Conservation (phyloP, 495 filamentous ascomycete genomes). For the Podospora didyma region DNA sequence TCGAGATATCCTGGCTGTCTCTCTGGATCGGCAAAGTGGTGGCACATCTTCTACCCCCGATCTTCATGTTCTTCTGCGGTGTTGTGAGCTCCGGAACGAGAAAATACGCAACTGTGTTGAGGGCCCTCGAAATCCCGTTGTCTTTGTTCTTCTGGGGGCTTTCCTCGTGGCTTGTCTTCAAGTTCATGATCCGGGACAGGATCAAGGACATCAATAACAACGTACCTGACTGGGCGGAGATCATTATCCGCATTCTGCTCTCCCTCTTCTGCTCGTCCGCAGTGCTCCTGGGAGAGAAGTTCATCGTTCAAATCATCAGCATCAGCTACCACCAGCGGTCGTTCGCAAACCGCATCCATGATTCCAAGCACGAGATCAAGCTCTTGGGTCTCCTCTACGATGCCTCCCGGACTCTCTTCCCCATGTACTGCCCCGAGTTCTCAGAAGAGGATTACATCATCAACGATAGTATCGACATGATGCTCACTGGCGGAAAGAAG, state of each 20-base stretch:
- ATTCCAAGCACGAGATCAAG: constrained; percentile 78
- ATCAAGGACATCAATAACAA: too few relatives aligned
- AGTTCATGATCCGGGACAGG: constrained; percentile 49
- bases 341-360: constrained; percentile 80
- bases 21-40: constrained; percentile 85
- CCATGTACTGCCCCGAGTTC: constrained; percentile 88
- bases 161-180: constrained; percentile 75
- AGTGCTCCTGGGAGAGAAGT: constrained; percentile 75
- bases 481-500: constrained; percentile 43
- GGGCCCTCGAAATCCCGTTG: constrained; percentile 75
- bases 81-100: constrained; percentile 87
- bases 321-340: constrained; percentile 94
- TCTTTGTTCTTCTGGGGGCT: constrained; percentile 86
- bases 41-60: constrained; percentile 67
- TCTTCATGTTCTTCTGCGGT: constrained; percentile 86
- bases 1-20: constrained; percentile 84
- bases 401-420: constrained; percentile 80
- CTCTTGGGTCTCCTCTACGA: constrained; percentile 84
- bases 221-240: constrained; percentile 35
- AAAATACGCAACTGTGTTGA: constrained; percentile 84
- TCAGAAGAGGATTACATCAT: constrained; percentile 87
- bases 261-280: constrained; percentile 72
- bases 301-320: constrained; percentile 85
- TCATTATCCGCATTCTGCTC: constrained; percentile 68
- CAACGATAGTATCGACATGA: constrained; percentile 65